Conservation (phyloP, 495 filamentous ascomycete species). For the Neurospora sp. region DNA sequence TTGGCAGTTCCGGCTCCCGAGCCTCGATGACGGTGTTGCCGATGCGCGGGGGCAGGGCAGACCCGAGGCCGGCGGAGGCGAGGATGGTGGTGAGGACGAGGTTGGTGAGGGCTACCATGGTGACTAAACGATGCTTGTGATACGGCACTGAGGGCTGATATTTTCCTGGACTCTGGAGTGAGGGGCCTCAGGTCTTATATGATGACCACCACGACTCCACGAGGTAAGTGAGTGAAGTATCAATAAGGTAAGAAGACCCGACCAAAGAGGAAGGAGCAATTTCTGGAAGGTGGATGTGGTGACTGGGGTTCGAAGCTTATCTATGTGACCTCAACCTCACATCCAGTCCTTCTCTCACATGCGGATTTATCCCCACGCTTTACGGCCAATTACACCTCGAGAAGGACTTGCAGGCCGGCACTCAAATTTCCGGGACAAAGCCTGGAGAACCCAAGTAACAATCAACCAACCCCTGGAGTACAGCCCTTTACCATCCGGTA, state of each 20-base stretch:
- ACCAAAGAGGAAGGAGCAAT: not conserved
- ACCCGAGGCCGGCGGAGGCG: conserved; percentile 10
- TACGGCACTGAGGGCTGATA: not conserved
- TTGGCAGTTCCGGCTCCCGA: not conserved
- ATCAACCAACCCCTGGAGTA: not conserved
- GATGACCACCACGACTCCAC: not conserved
- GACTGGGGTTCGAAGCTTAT: not conserved
- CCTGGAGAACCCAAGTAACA: not conserved
- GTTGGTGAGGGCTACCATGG: conserved; percentile 10
- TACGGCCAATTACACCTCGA: not conserved
- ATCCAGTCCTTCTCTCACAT: not conserved
- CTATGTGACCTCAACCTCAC: not conserved
- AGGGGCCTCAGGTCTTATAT: not conserved
- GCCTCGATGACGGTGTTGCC: conserved; percentile 13
- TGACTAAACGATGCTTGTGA: not conserved
- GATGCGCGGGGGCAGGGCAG: conserved; percentile 22
- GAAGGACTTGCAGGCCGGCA: not conserved
- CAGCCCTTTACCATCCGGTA: not conserved
- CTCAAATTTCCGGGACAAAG: not conserved
- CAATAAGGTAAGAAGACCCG: not conserved
- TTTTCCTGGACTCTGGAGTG: not conserved
- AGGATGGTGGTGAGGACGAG: conserved; percentile 13
- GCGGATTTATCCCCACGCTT: not conserved
- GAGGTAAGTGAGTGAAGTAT: not conserved
- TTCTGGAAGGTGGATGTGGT: not conserved